A percentile compares a stretch with the other conserved stretches of the same genome.
Conservation (phyloP, 768 basidiomycete species). For the Pleurotus eryngii region DNA sequence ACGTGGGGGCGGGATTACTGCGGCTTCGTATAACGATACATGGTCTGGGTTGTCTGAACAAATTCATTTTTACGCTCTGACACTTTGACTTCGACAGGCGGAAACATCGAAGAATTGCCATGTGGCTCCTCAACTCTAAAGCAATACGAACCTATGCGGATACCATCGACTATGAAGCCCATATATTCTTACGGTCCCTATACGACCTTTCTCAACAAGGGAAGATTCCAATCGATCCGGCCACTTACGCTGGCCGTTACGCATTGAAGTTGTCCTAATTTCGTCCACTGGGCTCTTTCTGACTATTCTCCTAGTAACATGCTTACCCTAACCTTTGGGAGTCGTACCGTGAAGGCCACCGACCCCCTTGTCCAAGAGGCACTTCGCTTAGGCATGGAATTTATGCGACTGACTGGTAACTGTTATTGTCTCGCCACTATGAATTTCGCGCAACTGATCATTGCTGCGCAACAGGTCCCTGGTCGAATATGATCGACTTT, state of each 20-base stretch:
- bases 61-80: neutral
- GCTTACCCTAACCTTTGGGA: constrained; percentile 22
- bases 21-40: constrained; percentile 18
- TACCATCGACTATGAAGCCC: constrained; percentile 17
- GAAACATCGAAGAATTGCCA: constrained; percentile 21
- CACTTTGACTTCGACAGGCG: constrained; percentile 13
- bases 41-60: constrained; percentile 14
- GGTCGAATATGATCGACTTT: constrained; percentile 23
- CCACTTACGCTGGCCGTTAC: constrained; percentile 15
- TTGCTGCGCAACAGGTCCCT: constrained; percentile 11
- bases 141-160: constrained; percentile 15
- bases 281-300: neutral
- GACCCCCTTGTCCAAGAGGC: constrained; percentile 20
- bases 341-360: constrained; percentile 13
- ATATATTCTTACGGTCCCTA: constrained; percentile 15
- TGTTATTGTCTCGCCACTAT: neutral
- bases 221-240: constrained; percentile 17
- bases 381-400: constrained; percentile 20
- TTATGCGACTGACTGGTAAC: constrained; percentile 20
- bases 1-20: constrained; percentile 20
- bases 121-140: constrained; percentile 15
- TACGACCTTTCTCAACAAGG: constrained; percentile 12
- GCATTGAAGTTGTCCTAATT: constrained; percentile 15
- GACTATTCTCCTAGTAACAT: constrained; percentile 18
- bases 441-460: neutral